phyloP scores from a whole-genome alignment of 306 rosid genomes.

The Arachis stenosperma region DNA sequence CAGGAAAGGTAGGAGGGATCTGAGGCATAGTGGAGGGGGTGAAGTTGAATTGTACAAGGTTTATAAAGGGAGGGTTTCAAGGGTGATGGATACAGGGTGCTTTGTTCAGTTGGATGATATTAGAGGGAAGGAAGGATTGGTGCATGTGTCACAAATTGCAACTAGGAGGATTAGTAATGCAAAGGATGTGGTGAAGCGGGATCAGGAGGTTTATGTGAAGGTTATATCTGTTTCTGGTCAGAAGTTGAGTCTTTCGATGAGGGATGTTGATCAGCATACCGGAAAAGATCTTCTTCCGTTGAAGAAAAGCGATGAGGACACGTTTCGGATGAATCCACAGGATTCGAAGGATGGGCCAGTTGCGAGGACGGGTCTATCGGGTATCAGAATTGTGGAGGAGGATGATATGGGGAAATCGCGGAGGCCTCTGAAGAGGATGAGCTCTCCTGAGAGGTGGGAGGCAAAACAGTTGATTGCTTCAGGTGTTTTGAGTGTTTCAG shows the following conservation, averaged over 20 bases:
- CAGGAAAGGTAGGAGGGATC: slow-evolving; percentile 43
- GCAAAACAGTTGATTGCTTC: slow-evolving; percentile 89
- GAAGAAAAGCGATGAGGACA: slow-evolving; percentile 66
- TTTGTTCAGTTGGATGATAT: slow-evolving; percentile 76
- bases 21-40: slow-evolving; percentile 38
- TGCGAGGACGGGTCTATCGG: slow-evolving; percentile 79
- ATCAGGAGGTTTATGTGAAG: slow-evolving; percentile 82
- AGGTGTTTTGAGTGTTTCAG: slow-evolving; percentile 68
- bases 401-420: slow-evolving; percentile 57
- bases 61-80: slow-evolving; percentile 75
- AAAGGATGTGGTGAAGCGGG: slow-evolving; percentile 86
- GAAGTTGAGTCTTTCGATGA: slow-evolving; percentile 85
- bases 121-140: slow-evolving; percentile 87
- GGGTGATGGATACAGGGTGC: slow-evolving; percentile 89
- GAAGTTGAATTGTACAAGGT: slow-evolving; percentile 75
- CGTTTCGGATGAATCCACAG: slow-evolving; percentile 43
- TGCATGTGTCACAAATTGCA: slow-evolving; percentile 87
- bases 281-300: slow-evolving; percentile 74
- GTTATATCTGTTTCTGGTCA: slow-evolving; percentile 77
- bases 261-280: slow-evolving; percentile 82
- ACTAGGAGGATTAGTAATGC: slow-evolving; percentile 72
- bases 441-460: slow-evolving; percentile 94
- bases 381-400: slow-evolving; percentile 84
- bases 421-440: slow-evolving; percentile 89
- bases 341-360: slow-evolving; percentile 66